Evolutionary conservation across 139 green algal species (phyloP).

Genomic region (Chlorella sp.): DNA sequence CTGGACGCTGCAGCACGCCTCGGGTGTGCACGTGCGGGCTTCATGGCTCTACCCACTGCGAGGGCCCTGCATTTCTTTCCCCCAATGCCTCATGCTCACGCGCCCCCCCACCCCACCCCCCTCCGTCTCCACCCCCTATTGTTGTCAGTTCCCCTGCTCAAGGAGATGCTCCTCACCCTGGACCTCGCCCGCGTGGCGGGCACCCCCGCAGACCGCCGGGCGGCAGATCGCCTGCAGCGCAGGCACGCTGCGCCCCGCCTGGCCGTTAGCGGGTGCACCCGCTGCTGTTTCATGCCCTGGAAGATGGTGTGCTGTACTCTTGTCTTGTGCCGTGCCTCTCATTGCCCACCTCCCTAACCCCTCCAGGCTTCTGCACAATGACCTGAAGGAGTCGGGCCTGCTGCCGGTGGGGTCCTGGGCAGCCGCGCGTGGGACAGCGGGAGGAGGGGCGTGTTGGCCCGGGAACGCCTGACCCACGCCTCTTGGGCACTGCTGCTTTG

Average conservation of each 20-base stretch:
- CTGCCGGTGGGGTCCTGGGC: conserved; percentile 50
- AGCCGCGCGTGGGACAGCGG: not conserved
- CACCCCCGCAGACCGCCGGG: conserved; percentile 51
- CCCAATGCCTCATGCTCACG: too few relatives aligned
- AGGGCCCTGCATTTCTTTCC: too few relatives aligned
- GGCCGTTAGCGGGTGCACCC: too few relatives aligned
- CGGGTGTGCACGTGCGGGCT: too few relatives aligned
- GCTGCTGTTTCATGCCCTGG: too few relatives aligned
- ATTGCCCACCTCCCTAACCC: too few relatives aligned
- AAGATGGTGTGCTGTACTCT: too few relatives aligned
- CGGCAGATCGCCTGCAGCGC: conserved; percentile 76
- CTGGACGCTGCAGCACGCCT: conserved; percentile 28
- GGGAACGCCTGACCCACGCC: not conserved
- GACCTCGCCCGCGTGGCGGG: conserved; percentile 63
- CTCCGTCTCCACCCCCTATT: too few relatives aligned
- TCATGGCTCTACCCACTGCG: too few relatives aligned
- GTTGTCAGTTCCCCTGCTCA: conserved; percentile 67
- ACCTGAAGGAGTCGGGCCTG: conserved; percentile 73
- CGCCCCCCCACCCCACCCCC: too few relatives aligned
- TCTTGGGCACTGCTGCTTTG: not conserved
- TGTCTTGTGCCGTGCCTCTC: too few relatives aligned
- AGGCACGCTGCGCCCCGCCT: too few relatives aligned
- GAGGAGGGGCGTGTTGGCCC: not conserved
- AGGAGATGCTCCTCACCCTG: conserved; percentile 80
- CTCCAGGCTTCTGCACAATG: conserved; percentile 76